Evolutionary conservation across 169 alveolate species (phyloP).

Genomic region (Babesia sp.): DNA sequence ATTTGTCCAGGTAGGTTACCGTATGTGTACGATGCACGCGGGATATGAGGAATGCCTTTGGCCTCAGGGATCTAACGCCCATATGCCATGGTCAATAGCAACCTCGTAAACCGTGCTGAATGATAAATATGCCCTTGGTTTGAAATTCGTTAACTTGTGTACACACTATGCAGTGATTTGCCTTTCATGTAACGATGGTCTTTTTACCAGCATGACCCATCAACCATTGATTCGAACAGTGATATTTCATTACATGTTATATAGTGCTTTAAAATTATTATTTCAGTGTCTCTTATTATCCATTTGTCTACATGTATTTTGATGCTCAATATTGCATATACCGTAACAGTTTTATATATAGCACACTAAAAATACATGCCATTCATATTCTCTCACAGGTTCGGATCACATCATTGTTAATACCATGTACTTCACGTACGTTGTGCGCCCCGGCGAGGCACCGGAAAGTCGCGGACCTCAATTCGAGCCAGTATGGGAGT

Average conservation of each 20-base stretch:
- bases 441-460: constrained; percentile 92
- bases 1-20: constrained; percentile 12
- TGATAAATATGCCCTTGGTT: not conserved
- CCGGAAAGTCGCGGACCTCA: constrained; percentile 93
- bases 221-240: no score
- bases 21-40: constrained; percentile 17
- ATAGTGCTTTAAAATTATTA: no score
- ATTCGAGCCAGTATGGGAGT: constrained; percentile 87
- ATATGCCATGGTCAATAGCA: not conserved
- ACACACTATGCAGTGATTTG: not conserved
- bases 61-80: not conserved
- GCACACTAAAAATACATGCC: no score
- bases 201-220: not conserved
- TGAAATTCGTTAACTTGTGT: not conserved
- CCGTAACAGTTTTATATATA: no score
- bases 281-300: no score
- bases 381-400: not conserved
- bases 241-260: no score
- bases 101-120: not conserved
- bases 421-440: constrained; percentile 89
- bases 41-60: not conserved
- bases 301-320: not conserved
- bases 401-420: not conserved
- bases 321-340: no score
- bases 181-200: not conserved